Evolutionary conservation across 257 asterid genomes (phyloP).

Genomic region (Gentiana macrophylla): DNA sequence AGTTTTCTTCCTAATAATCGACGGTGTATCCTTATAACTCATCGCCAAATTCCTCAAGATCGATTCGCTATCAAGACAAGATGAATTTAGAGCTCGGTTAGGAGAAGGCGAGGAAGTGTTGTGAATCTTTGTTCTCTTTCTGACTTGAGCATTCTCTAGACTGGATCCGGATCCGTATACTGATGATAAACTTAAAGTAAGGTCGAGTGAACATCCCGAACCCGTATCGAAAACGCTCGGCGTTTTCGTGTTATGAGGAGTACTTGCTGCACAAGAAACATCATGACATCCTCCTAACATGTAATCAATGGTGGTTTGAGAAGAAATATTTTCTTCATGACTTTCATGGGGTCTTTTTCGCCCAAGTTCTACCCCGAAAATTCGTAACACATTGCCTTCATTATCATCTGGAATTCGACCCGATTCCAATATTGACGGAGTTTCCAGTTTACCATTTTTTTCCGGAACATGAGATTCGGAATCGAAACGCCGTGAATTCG

Average conservation of each 20-base stretch:
- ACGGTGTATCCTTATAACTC: conserved; percentile 61
- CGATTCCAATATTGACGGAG: too few species aligned
- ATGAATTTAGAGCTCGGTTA: conserved; percentile 22
- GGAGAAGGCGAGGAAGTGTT: conserved; percentile 17
- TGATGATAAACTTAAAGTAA: conserved; percentile 45
- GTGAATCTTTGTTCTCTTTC: conserved; percentile 30
- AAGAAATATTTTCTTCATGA: too few species aligned
- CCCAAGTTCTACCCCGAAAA: conserved; percentile 11
- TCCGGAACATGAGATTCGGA: too few species aligned
- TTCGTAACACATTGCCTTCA: conserved; percentile 4
- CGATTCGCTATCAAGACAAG: conserved; percentile 31
- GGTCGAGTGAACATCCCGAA: conserved; percentile 21
- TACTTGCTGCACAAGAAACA: conserved; percentile 9
- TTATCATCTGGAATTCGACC: too few species aligned
- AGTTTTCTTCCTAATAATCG: conserved; percentile 47
- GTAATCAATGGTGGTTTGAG: too few species aligned
- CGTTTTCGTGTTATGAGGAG: conserved; percentile 20
- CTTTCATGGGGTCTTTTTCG: conserved; percentile 4
- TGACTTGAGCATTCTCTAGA: conserved; percentile 19
- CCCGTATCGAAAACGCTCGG: conserved; percentile 22
- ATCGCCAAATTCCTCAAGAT: conserved; percentile 52
- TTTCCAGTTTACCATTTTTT: too few species aligned
- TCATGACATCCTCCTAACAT: neutral
- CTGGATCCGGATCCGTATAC: conserved; percentile 13
- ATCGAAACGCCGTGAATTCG: conserved; percentile 2